Evolutionary conservation across 768 basidiomycete species (phyloP), one percentile per base, ranked within the genome.

Genomic region (Hygrocybe coccinea): DNA sequence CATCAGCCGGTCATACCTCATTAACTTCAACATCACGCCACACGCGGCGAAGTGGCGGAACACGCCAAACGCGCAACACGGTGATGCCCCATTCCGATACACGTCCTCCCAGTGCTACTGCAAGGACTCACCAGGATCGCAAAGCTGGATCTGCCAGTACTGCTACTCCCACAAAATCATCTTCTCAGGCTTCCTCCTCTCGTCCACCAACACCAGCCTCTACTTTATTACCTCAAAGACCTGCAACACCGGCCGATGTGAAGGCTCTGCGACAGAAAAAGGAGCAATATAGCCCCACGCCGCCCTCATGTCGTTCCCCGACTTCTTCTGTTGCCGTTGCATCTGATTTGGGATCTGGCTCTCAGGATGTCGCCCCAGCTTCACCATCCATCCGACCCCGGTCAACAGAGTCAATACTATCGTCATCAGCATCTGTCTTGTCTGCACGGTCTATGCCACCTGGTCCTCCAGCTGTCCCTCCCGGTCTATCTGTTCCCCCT

Each of bases 161-260:
- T 10, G 59, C 70, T 24, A 67, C 62, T 10, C 59, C 70, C 22
- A 67, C 72, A 9, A 80, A 79, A 57, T 64, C 79, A 1, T 66
- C 79, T 25, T 77, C 81, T 3, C 76, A 77, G 53, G 68, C 76
- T 8, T 84, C 87, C 17, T 80, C 79, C 0, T 85, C 86, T 17
- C 79, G 86, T 25, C 79, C 87, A 21, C 67, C 80, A 5, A 84
- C 80, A 0, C 84, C 85, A 45, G 75, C 78, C 17, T 57, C 69
- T 29, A 54, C 65, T 50, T 44, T 58, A 48, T 62, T 72, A 17
- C 70, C 76, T 17, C 74, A 70, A 48, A 74, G 77, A 24, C 72
- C 81, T 44, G 68, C 74, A 5, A 75, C 78, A 5, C 76, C 81
- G 2, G 69, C 74, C 19, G 77, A 78, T 50, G 64, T 61, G 58